Evolutionary conservation across 2,329 filamentous ascomycete species (phyloP).

Genomic region (Botrytis deweyae): DNA sequence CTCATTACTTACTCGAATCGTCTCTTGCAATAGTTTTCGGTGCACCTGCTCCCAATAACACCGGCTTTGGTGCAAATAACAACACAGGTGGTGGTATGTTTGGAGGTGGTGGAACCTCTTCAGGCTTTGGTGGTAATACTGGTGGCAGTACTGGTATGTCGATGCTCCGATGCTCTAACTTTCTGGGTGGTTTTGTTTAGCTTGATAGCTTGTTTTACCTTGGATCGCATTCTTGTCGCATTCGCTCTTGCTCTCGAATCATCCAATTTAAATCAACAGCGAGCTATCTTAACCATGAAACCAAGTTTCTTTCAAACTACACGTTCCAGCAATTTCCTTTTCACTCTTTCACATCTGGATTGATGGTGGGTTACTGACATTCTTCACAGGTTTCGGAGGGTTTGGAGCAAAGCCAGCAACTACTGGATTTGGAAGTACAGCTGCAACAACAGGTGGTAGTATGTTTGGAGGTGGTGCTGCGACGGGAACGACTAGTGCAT

Average conservation of each 20-base stretch:
- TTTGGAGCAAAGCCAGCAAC: slow-evolving; percentile 42
- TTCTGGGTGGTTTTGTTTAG: slow-evolving; percentile 29
- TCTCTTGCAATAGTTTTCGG: slow-evolving; percentile 45
- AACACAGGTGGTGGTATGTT: slow-evolving; percentile 44
- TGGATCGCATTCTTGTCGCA: slow-evolving; percentile 21
- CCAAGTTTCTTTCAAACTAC: not conserved
- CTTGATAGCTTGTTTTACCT: slow-evolving; percentile 24
- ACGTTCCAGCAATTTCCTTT: slow-evolving; percentile 1
- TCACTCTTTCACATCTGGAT: not conserved
- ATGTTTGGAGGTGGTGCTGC: slow-evolving; percentile 51
- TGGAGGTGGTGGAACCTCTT: slow-evolving; percentile 33
- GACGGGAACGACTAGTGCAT: slow-evolving; percentile 34
- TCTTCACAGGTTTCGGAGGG: slow-evolving; percentile 46
- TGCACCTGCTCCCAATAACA: slow-evolving; percentile 37
- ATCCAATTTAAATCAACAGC: not conserved
- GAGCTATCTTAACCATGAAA: slow-evolving; percentile 1
- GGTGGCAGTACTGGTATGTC: slow-evolving; percentile 41
- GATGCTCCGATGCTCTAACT: slow-evolving; percentile 32
- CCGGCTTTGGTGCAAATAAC: slow-evolving; percentile 44
- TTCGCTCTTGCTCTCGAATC: slow-evolving; percentile 16
- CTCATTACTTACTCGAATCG: slow-evolving; percentile 39
- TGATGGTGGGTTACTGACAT: slow-evolving; percentile 27
- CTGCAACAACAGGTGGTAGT: slow-evolving; percentile 46
- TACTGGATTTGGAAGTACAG: slow-evolving; percentile 47
- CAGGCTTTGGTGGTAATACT: slow-evolving; percentile 39